Evolutionary conservation across 495 filamentous ascomycete genomes (phyloP).

Genomic region (Astrocystis sublimbata): DNA sequence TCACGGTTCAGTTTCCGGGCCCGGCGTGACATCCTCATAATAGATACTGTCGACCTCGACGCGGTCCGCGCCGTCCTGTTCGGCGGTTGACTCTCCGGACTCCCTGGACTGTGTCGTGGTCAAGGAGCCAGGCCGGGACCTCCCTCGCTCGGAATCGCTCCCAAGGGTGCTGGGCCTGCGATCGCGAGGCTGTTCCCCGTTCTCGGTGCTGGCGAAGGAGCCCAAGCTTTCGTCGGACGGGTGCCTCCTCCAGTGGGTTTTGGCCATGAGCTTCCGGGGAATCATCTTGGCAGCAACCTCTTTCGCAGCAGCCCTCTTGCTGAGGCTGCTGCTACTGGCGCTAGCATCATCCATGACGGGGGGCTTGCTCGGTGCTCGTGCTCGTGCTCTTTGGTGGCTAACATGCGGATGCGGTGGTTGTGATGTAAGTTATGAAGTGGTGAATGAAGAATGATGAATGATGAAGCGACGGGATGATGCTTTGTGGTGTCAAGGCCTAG

Average conservation of each 20-base stretch:
- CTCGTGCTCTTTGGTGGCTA: no score
- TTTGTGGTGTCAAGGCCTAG: not conserved
- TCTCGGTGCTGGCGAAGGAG: conserved; percentile 34
- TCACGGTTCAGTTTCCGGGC: conserved; percentile 33
- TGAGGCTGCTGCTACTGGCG: conserved; percentile 29
- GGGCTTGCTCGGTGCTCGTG: conserved; percentile 8
- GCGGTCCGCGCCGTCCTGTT: conserved; percentile 17
- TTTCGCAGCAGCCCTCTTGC: conserved; percentile 47
- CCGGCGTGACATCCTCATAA: conserved; percentile 16
- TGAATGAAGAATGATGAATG: no score
- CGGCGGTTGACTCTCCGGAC: conserved; percentile 25
- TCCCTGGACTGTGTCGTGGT: conserved; percentile 27
- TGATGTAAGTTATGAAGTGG: no score
- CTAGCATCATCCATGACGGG: conserved; percentile 29
- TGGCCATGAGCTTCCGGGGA: conserved; percentile 45
- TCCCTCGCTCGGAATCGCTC: conserved; percentile 31
- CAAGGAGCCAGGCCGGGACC: conserved; percentile 24
- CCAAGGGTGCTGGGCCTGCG: conserved; percentile 27
- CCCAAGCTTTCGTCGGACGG: conserved; percentile 41
- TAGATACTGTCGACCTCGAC: not conserved
- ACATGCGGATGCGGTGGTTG: no score
- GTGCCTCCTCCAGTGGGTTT: conserved; percentile 47
- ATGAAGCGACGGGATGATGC: no score
- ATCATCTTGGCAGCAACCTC: conserved; percentile 53
- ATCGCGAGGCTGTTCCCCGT: conserved; percentile 32